Percentiles rank a stretch among this genome's conserved stretches.
Conservation (phyloP, 768 basidiomycete genomes). For the Auricularia sp. region DNA sequence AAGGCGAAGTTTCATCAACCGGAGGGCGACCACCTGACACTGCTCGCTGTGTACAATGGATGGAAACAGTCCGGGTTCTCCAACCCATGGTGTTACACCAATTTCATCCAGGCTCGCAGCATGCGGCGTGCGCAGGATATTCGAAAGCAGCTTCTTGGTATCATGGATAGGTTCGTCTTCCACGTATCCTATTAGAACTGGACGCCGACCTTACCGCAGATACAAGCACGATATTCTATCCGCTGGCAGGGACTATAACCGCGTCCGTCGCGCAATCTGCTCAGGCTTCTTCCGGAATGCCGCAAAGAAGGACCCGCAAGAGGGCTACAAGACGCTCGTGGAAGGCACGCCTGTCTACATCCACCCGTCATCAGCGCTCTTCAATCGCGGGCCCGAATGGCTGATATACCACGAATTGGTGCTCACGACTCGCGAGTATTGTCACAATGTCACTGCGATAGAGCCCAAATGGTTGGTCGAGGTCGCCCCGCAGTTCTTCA, state of each 20-base stretch:
- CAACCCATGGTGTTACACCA: slow-evolving; percentile 99
- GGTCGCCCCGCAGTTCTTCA: slow-evolving; percentile 97
- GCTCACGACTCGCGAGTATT: slow-evolving; percentile 91
- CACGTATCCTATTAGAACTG: no score
- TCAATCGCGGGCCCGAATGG: slow-evolving; percentile 97
- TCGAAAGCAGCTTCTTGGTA: slow-evolving; percentile 90
- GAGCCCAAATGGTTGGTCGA: slow-evolving; percentile 99
- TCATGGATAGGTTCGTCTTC: slow-evolving; percentile 83
- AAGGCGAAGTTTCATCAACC: slow-evolving; percentile 99
- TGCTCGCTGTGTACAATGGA: slow-evolving; percentile 93
- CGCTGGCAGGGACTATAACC: slow-evolving; percentile 86
- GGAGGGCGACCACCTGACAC: slow-evolving; percentile 89
- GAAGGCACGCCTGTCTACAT: slow-evolving; percentile 99
- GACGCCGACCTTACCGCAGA: slow-evolving; percentile 27
- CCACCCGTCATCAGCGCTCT: slow-evolving; percentile 92
- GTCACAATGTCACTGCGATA: slow-evolving; percentile 85
- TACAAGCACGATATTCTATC: slow-evolving; percentile 97
- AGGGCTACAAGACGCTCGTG: slow-evolving; percentile 95
- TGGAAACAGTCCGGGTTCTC: slow-evolving; percentile 96
- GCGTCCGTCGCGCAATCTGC: slow-evolving; percentile 89
- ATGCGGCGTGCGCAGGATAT: slow-evolving; percentile 98
- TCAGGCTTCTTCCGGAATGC: slow-evolving; percentile 97
- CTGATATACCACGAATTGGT: slow-evolving; percentile 92
- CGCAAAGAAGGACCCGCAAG: slow-evolving; percentile 96
- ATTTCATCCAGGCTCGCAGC: slow-evolving; percentile 95